Conservation (phyloP, 768 basidiomycete species). For the Lentinus brumalis region DNA sequence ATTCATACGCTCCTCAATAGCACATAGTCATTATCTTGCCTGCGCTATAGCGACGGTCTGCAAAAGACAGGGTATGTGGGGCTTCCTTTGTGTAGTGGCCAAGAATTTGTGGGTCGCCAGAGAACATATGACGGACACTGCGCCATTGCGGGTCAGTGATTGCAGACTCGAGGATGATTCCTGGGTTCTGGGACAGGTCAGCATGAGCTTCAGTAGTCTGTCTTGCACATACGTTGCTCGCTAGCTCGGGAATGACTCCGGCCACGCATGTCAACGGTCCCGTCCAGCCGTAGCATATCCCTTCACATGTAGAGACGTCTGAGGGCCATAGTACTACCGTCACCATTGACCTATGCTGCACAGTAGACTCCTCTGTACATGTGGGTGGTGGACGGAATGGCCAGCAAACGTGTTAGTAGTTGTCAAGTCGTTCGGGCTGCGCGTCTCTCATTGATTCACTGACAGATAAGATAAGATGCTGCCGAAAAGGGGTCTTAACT, state of each 20-base stretch:
- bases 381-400: too few relatives aligned
- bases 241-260: constrained; percentile 43
- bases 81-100: background rate
- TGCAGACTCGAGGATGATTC: background rate
- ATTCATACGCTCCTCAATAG: background rate
- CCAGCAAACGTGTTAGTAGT: too few relatives aligned
- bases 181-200: background rate
- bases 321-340: constrained; percentile 50
- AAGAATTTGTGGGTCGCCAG: background rate
- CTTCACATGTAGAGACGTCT: constrained; percentile 40
- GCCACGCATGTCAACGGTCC: constrained; percentile 51
- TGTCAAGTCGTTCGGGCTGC: too few relatives aligned
- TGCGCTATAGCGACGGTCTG: background rate
- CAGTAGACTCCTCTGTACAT: too few relatives aligned
- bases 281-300: constrained; percentile 64
- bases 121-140: constrained; percentile 13
- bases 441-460: too few relatives aligned
- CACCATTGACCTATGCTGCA: background rate
- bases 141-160: background rate
- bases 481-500: too few relatives aligned
- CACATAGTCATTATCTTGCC: background rate
- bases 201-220: background rate
- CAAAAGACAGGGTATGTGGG: constrained; percentile 14
- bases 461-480: too few relatives aligned
- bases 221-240: too few relatives aligned